These are phyloP conservation scores for Huntiella savannae DNA, from an alignment of 2,329 filamentous ascomycete species.

Conservation along the genomic window DNA sequence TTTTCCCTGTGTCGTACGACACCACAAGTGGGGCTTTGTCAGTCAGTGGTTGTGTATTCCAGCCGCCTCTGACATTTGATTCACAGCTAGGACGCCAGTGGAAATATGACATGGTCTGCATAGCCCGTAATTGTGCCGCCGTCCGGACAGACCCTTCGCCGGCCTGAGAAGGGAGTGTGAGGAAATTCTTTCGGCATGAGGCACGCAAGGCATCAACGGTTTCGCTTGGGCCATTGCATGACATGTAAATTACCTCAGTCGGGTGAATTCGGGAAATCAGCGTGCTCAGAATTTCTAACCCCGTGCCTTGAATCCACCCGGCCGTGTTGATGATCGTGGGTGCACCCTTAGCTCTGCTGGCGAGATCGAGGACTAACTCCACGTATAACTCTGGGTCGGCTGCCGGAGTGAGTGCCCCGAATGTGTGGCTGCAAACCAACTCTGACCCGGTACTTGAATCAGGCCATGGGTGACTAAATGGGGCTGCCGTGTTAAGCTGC, in stretches of 20 bases:
- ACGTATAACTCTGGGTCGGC: slow-evolving; percentile 49
- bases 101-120: slow-evolving; percentile 70
- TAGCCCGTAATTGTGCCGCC: slow-evolving; percentile 45
- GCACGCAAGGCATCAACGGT: slow-evolving; percentile 33
- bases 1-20: slow-evolving; percentile 29
- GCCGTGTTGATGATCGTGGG: slow-evolving; percentile 57
- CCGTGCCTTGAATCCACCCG: slow-evolving; percentile 54
- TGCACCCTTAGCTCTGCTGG: slow-evolving; percentile 33
- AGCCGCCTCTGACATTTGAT: slow-evolving; percentile 18
- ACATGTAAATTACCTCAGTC: slow-evolving; percentile 49
- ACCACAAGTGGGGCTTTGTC: slow-evolving; percentile 41
- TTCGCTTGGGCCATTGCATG: slow-evolving; percentile 38
- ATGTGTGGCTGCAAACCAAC: slow-evolving; percentile 42
- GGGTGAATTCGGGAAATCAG: slow-evolving; percentile 35
- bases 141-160: slow-evolving; percentile 38
- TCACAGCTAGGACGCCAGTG: slow-evolving; percentile 23
- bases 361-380: slow-evolving; percentile 43
- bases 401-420: slow-evolving; percentile 45
- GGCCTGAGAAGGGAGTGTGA: slow-evolving; percentile 38
- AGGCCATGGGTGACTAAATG: slow-evolving; percentile 40
- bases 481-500: slow-evolving; percentile 42
- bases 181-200: slow-evolving; percentile 25
- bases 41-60: slow-evolving; percentile 37
- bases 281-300: slow-evolving; percentile 42
- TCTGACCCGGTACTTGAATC: slow-evolving; percentile 11